Evolutionary conservation across 495 filamentous ascomycete species (phyloP).

Genomic region (Daldinia caldariorum): DNA sequence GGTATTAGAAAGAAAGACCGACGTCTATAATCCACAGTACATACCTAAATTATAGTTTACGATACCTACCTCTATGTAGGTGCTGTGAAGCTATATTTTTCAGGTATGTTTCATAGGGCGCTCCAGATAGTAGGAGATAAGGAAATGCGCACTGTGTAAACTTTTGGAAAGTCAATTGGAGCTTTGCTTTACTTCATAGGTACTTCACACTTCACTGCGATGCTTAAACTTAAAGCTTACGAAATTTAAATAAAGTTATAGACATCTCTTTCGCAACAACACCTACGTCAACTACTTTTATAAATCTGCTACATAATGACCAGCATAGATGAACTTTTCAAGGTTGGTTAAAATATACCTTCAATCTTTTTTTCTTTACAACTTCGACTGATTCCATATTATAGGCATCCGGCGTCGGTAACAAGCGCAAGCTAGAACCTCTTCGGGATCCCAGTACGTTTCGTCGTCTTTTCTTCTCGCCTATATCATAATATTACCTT

Average conservation of each 20-base stretch:
- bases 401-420: constrained; percentile 63
- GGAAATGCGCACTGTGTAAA: not conserved
- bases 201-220: too few relatives aligned
- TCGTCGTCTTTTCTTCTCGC: constrained; percentile 10
- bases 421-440: constrained; percentile 82
- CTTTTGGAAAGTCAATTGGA: constrained; percentile 7
- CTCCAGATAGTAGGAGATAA: not conserved
- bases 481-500: not conserved
- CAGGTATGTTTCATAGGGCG: too few relatives aligned
- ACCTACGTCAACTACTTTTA: not conserved
- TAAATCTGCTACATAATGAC: constrained; percentile 63
- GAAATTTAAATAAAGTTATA: too few relatives aligned
- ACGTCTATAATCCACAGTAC: not conserved
- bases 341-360: constrained; percentile 59
- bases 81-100: not conserved
- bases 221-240: not conserved
- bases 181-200: not conserved
- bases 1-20: not conserved
- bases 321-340: constrained; percentile 85
- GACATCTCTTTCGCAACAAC: constrained; percentile 10
- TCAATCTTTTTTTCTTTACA: not conserved
- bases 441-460: constrained; percentile 74
- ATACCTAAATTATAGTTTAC: not conserved
- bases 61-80: too few relatives aligned
- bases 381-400: not conserved